phyloP scores from a whole-genome alignment of 169 alveolate genomes.

The Babesia microti region DNA sequence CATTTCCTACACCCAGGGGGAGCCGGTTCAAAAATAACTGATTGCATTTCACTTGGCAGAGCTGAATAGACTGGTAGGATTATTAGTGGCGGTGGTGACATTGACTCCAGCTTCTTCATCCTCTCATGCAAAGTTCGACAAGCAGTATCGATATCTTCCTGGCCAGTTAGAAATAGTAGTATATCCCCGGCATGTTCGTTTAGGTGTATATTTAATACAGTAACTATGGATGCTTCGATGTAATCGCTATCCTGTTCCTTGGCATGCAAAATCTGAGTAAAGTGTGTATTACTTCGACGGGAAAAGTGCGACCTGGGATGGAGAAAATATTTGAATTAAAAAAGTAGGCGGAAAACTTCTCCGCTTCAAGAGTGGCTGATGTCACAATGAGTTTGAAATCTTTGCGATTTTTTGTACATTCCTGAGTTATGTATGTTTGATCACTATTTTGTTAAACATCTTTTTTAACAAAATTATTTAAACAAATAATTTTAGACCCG shows the following conservation, averaged over 20 bases:
- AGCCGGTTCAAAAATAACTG: slow-evolving; percentile 95
- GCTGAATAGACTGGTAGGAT: slow-evolving; percentile 95
- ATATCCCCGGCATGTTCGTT: slow-evolving; percentile 97
- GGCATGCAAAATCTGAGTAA: slow-evolving; percentile 61
- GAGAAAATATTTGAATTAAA: slow-evolving; percentile 91
- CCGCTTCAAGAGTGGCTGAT: slow-evolving; percentile 95
- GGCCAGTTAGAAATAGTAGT: slow-evolving; percentile 96
- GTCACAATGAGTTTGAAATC: slow-evolving; percentile 95
- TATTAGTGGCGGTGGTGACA: slow-evolving; percentile 90
- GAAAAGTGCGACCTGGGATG: slow-evolving; percentile 97
- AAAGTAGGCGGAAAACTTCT: slow-evolving; percentile 90
- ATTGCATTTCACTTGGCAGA: slow-evolving; percentile 90
- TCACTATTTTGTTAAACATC: slow-evolving; percentile 8
- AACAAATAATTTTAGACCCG: slow-evolving; percentile 54
- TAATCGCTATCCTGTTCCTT: slow-evolving; percentile 97
- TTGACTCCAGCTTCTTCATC: slow-evolving; percentile 82
- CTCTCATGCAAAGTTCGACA: slow-evolving; percentile 90
- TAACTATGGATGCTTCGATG: slow-evolving; percentile 92
- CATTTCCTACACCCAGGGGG: slow-evolving; percentile 97
- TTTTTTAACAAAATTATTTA: neutral
- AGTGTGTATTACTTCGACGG: slow-evolving; percentile 80
- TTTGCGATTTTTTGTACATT: slow-evolving; percentile 78
- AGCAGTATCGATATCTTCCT: slow-evolving; percentile 98
- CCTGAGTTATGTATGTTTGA: slow-evolving; percentile 37
- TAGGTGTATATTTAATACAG: slow-evolving; percentile 92